Evolutionary conservation across 345 rosid species (phyloP), one percentile per base, ranked within the genome.

Genomic region (Cardiospermum halicacabum): DNA sequence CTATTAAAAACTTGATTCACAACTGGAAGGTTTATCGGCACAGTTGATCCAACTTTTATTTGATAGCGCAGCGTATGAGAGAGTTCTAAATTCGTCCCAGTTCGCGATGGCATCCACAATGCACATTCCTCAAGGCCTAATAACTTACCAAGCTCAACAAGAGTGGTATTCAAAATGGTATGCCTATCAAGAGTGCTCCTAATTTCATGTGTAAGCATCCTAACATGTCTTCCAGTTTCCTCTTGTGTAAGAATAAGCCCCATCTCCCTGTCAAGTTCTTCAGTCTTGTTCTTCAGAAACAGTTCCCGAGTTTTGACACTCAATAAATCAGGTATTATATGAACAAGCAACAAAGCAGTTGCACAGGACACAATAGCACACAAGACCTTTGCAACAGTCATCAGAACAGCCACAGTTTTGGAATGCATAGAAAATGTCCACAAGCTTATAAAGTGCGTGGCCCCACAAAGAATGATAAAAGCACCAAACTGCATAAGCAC

Each of bases 401-500:
- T 89, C 27, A 89, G 87, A 36, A 85, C 70, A 0, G 97, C 98
- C 39, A 92, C 96, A 16, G 85, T 72, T 70, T 89, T 92, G 27
- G 98, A 79, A 56, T 92, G 92, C 84, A 86, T 70, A 50, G 78
- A 71, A 60, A 88, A 83, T 24, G 91, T 93, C 98, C 98, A 93
- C 22, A 93, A 69, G 74, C 79, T 89, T 57, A 93, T 93, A 66
- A 89, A 86, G 75, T 93, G 98, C 3, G 98, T 93, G 3, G 96
- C 94, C 45, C 98, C 98, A 62, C 98, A 93, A 45, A 89, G 96
- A 60, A 93, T 81, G 71, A 93, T 93, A 48, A 93, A 93, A 49
- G 96, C 94, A 36, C 98, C 96, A 51, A 93, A 93, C 76, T 89
- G 98, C 96, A 89, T 80, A 2, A 93, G 96, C 65, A 93, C 98